phyloP scores from a whole-genome alignment of 2,329 filamentous ascomycete species.

The Sarocladium strictum region DNA sequence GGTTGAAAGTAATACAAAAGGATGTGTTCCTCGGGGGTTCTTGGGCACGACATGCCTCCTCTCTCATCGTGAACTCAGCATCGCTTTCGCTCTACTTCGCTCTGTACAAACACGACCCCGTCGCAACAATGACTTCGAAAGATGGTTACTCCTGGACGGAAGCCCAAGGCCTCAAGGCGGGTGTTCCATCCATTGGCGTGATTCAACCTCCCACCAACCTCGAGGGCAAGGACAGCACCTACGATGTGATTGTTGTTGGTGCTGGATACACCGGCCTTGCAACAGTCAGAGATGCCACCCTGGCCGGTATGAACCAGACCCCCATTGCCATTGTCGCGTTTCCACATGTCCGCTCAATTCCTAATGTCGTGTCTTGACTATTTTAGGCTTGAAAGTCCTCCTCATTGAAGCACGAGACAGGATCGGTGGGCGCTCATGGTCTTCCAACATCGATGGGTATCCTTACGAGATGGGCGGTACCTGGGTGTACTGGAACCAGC shows the following conservation, averaged over 20 bases:
- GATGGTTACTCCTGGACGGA: conserved; percentile 26
- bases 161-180: conserved; percentile 21
- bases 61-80: too few species aligned
- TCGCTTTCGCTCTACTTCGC: not conserved
- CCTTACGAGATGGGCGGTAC: conserved; percentile 37
- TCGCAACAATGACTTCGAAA: conserved; percentile 3
- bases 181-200: conserved; percentile 23
- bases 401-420: conserved; percentile 35
- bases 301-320: too few species aligned
- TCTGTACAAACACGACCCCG: too few species aligned
- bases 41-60: too few species aligned
- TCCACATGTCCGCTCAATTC: too few species aligned
- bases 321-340: too few species aligned
- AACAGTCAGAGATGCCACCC: conserved; percentile 20
- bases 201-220: conserved; percentile 20
- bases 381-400: conserved; percentile 20
- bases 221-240: conserved; percentile 9
- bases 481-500: conserved; percentile 33
- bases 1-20: too few species aligned
- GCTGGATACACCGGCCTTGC: conserved; percentile 25
- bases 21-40: too few species aligned
- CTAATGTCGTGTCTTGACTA: not conserved
- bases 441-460: conserved; percentile 26
- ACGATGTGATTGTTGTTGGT: conserved; percentile 24
- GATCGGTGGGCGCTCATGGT: conserved; percentile 35